Percentiles rank a stretch among this genome's conserved stretches.
Evolutionary conservation across 805 yeast genomes (phyloP).

Genomic region (Cyberlindnera petersonii): DNA sequence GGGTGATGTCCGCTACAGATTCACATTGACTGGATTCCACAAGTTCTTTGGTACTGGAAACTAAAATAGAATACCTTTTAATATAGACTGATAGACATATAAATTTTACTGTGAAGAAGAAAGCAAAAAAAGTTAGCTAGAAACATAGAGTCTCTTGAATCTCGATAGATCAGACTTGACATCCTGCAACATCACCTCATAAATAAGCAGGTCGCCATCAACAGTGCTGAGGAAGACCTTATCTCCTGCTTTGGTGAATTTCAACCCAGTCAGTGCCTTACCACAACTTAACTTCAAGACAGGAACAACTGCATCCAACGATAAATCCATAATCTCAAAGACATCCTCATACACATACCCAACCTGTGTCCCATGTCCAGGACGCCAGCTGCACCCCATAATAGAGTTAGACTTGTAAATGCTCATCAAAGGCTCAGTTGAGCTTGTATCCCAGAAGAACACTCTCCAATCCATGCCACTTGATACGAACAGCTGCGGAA

Average conservation of each 20-base stretch:
- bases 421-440: conserved; percentile 20
- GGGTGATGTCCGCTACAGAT: conserved; percentile 62
- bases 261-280: conserved; percentile 13
- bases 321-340: conserved; percentile 31
- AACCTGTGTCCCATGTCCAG: conserved; percentile 26
- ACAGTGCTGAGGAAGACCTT: conserved; percentile 16
- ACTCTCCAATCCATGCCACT: conserved; percentile 33
- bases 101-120: too few relatives aligned
- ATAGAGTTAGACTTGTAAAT: conserved; percentile 27
- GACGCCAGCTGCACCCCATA: conserved; percentile 29
- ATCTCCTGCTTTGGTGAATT: conserved; percentile 20
- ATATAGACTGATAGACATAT: too few relatives aligned
- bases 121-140: too few relatives aligned
- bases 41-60: conserved; percentile 31
- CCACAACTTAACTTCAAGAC: conserved; percentile 15
- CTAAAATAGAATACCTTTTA: background rate
- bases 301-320: conserved; percentile 26
- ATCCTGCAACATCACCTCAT: conserved; percentile 16
- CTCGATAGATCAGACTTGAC: conserved; percentile 16
- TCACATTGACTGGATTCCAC: conserved; percentile 54
- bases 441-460: conserved; percentile 25
- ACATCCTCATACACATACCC: conserved; percentile 29
- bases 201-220: conserved; percentile 17
- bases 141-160: conserved; percentile 21
- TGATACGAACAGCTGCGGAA: conserved; percentile 24